Percentiles rank a stretch among this genome's conserved stretches.
These are phyloP conservation scores for Xylaria cubensis DNA, from an alignment of 495 filamentous ascomycete genomes.

Conservation along the genomic window DNA sequence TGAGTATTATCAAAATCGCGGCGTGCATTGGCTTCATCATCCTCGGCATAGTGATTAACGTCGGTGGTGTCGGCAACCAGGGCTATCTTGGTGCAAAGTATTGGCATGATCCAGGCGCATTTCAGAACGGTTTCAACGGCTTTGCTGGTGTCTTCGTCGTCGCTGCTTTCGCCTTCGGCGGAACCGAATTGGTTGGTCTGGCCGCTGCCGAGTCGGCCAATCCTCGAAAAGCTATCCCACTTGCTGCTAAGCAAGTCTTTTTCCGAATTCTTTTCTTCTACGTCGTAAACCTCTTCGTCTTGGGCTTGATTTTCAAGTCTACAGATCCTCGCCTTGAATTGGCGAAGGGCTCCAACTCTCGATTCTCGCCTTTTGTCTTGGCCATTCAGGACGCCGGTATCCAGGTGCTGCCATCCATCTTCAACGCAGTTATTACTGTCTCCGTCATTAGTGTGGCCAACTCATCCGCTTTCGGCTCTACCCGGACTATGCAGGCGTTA, in stretches of 20 bases:
- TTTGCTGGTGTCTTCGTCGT: slow-evolving; percentile 70
- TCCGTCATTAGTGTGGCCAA: slow-evolving; percentile 66
- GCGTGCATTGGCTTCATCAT: slow-evolving; percentile 58
- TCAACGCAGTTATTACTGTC: slow-evolving; percentile 74
- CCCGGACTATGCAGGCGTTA: slow-evolving; percentile 69
- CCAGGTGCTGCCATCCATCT: slow-evolving; percentile 68
- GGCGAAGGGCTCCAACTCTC: slow-evolving; percentile 51
- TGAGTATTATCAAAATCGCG: slow-evolving; percentile 49
- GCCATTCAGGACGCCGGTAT: slow-evolving; percentile 70
- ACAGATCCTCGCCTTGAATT: slow-evolving; percentile 50
- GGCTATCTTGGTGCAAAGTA: slow-evolving; percentile 66
- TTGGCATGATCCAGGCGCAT: slow-evolving; percentile 66
- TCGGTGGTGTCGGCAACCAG: slow-evolving; percentile 65
- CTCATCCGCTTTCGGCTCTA: slow-evolving; percentile 67
- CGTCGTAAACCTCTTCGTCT: slow-evolving; percentile 64
- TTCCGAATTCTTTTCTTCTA: slow-evolving; percentile 91
- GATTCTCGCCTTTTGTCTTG: slow-evolving; percentile 71
- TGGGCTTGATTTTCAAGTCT: slow-evolving; percentile 60
- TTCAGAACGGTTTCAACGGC: slow-evolving; percentile 72
- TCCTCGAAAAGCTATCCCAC: slow-evolving; percentile 77
- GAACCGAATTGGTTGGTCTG: slow-evolving; percentile 76
- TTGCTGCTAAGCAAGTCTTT: slow-evolving; percentile 80
- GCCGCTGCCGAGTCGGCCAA: slow-evolving; percentile 82
- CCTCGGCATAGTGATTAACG: slow-evolving; percentile 58
- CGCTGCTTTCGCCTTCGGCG: slow-evolving; percentile 71